Base-by-base conservation (phyloP, 768 basidiomycete genomes). In the Obba rivulosa region DNA sequence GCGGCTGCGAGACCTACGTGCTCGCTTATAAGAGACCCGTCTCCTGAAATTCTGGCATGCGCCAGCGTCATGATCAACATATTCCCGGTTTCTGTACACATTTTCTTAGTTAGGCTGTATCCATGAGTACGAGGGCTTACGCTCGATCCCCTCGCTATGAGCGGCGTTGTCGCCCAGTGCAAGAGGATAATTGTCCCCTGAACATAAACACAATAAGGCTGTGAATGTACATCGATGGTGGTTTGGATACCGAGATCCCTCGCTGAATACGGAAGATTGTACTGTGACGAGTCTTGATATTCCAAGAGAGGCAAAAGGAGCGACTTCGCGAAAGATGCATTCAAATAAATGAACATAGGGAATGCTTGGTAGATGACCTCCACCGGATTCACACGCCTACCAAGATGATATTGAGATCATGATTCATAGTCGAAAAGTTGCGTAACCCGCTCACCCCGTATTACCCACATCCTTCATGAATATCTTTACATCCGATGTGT, bases 351-450 rank as follows among this genome's bases (percentile, higher is more conserved):
- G 41, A 59, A 61, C 21, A 61, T 48, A 8, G 67, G 63, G 34
- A 62, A 61, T 13, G 63, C 52, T 1, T 65, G 57, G 45, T 59
- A 66, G 18, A 68, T 52, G 1, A 58, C 56, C 41, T 68, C 67
- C 2, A 68, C 66, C 4, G 67, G 63, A 45, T 60, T 66, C 7
- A 66, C 60, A 3, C 63, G 57, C 13, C 60, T 56, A 43, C 14
- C n/a, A n/a, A n/a, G n/a, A n/a, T n/a, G n/a, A n/a, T n/a, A n/a
- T n/a, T 25, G n/a, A 25, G 20, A 21, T 17, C 16, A 20, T 18
- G 8, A 9, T 21, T 45, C n/a, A n/a, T n/a, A n/a, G n/a, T n/a
- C n/a, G n/a, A n/a, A n/a, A n/a, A 39, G 28, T n/a, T 31, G 7
- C 31, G 3, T 22, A 25, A n/a, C 5, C 20, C 22, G 41, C 48